Evolutionary conservation across 2,329 filamentous ascomycete species (phyloP).

Genomic region (Diplocarpon rosae): DNA sequence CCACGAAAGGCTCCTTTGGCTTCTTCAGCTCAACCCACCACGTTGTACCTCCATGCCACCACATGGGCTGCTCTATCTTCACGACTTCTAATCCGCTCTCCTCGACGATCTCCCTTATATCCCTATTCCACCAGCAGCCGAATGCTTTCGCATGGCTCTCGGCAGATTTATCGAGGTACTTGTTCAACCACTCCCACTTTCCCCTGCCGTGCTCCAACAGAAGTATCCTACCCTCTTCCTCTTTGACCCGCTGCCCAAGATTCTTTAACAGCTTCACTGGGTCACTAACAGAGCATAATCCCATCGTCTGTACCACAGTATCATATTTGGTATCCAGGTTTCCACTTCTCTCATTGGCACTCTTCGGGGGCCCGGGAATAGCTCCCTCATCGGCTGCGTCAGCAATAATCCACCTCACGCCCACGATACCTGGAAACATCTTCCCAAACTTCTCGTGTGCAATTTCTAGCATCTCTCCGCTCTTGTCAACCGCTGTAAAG

Average conservation of each 20-base stretch:
- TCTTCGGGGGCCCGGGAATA: slow-evolving; percentile 21
- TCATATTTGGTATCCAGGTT: slow-evolving; percentile 36
- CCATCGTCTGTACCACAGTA: slow-evolving; percentile 53
- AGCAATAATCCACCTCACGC: slow-evolving; percentile 31
- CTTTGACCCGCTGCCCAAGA: slow-evolving; percentile 41
- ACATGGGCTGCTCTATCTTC: slow-evolving; percentile 36
- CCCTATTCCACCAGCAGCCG: slow-evolving; percentile 60
- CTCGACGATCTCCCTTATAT: slow-evolving; percentile 44
- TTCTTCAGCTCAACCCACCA: slow-evolving; percentile 44
- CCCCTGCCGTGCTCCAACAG: slow-evolving; percentile 53
- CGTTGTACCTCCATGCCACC: slow-evolving; percentile 45
- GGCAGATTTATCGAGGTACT: slow-evolving; percentile 43
- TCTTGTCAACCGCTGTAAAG: slow-evolving; percentile 53
- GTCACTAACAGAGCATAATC: slow-evolving; percentile 50
- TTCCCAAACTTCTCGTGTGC: slow-evolving; percentile 41
- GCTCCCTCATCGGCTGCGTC: slow-evolving; percentile 19
- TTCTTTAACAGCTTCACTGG: slow-evolving; percentile 42
- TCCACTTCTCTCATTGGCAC: slow-evolving; percentile 17
- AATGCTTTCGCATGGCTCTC: slow-evolving; percentile 45
- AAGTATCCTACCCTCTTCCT: slow-evolving; percentile 46
- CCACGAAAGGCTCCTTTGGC: slow-evolving; percentile 7
- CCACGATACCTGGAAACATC: slow-evolving; percentile 31
- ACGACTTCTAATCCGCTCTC: slow-evolving; percentile 48
- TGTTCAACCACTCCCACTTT: slow-evolving; percentile 43
- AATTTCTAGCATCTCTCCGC: slow-evolving; percentile 47